Base-by-base conservation (phyloP, 305 asterid species). In the Fraxinus sp. region DNA sequence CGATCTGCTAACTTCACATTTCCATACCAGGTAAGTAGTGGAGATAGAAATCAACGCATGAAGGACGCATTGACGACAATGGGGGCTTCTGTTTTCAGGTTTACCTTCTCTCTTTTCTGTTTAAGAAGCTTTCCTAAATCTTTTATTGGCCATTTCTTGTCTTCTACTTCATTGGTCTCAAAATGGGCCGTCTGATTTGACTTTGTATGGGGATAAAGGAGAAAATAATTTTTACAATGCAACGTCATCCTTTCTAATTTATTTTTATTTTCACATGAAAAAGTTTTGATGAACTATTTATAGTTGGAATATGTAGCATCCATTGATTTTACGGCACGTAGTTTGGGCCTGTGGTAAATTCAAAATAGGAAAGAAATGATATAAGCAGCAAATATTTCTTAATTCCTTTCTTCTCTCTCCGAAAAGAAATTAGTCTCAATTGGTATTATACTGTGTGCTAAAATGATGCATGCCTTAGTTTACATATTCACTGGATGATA, bases 1-100 rank as follows among this genome's bases (percentile, higher is more conserved):
- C 9, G 41, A 75, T 75, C 59, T 39, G 8, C 13, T 1, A 16
- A 16, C 80, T 76, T 49, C 78, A 30, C 44, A 5, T 78, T 86
- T 22, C 78, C 74, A 18, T 85, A 28, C 62, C 88, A 96, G 99
- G 95, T 96, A 82, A 86, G 92, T 24, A 93, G 97, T 37, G 99
- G 99, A 80, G 97, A 93, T 85, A 89, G 94, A 88, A 93, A 92
- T 89, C 97, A 96, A 82, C 97, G 99, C 74, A 96, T 94, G 97
- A 89, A 89, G 89, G 97, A 94, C 76, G 89, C 99, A 59, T 86
- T 96, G 68, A 87, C 97, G 9, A 94, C 99, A 73, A 93, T 96
- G 99, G 99, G 99, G 28, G 98, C 99, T 79, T 96, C 99, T 49
- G 99, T 96, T 13, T 96, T 96, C 92, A 96, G 99, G 99, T 95